phyloP scores from a whole-genome alignment of 495 filamentous ascomycete species.

The Penicillium malachiteum region DNA sequence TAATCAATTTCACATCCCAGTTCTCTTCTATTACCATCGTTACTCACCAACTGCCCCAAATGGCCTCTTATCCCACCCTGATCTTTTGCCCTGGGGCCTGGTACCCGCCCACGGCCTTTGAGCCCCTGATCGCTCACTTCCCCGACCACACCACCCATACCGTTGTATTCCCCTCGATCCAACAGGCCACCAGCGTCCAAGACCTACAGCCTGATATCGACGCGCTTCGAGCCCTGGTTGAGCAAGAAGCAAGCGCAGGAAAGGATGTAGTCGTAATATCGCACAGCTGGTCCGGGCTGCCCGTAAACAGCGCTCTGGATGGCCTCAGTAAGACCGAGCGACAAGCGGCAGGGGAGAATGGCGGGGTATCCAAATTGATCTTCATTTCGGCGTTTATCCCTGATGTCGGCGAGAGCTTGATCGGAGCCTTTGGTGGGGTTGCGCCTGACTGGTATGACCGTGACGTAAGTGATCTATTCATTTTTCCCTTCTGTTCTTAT shows the following conservation, averaged over 20 bases:
- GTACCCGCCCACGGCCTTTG: slow-evolving; percentile 35
- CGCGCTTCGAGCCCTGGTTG: slow-evolving; percentile 25
- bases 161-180: slow-evolving; percentile 34
- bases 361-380: slow-evolving; percentile 45
- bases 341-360: slow-evolving; percentile 26
- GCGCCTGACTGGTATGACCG: slow-evolving; percentile 35
- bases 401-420: slow-evolving; percentile 34
- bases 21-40: not conserved
- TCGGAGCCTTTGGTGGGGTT: slow-evolving; percentile 34
- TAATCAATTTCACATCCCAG: not conserved
- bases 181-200: slow-evolving; percentile 22
- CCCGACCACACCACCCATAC: slow-evolving; percentile 22
- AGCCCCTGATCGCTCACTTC: slow-evolving; percentile 26
- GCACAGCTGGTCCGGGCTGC: slow-evolving; percentile 52
- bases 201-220: slow-evolving; percentile 34
- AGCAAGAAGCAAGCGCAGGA: slow-evolving; percentile 25
- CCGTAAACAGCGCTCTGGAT: slow-evolving; percentile 48
- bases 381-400: slow-evolving; percentile 46
- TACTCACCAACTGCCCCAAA: slow-evolving; percentile 1
- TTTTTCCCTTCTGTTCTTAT: not conserved
- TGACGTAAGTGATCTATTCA: slow-evolving; percentile 28
- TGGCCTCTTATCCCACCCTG: slow-evolving; percentile 30
- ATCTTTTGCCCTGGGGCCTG: slow-evolving; percentile 39
- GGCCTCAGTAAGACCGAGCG: slow-evolving; percentile 42
- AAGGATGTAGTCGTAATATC: slow-evolving; percentile 38